A percentile compares a stretch with the other conserved stretches of the same genome.
These are phyloP conservation scores for Bipolaris zeicola DNA, from an alignment of 2,329 filamentous ascomycete genomes.

Conservation along the genomic window DNA sequence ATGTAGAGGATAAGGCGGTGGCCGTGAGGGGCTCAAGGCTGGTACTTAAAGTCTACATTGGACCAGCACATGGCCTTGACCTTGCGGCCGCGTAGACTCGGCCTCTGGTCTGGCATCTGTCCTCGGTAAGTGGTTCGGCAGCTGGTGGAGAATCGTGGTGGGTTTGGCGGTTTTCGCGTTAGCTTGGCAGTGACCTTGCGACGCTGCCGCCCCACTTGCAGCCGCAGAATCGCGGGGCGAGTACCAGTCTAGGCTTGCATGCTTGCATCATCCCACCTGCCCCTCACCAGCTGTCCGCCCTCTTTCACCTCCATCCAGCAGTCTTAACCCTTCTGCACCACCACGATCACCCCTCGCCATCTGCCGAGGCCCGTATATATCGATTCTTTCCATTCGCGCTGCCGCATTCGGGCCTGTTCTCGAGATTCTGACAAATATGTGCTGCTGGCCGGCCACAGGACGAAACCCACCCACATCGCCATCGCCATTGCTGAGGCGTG, in stretches of 20 bases:
- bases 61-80: neutral
- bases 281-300: neutral
- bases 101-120: neutral
- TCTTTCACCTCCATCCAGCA: too few relatives aligned
- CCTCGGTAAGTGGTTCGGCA: neutral
- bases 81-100: neutral
- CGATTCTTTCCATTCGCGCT: too few relatives aligned
- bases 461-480: too few relatives aligned
- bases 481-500: neutral
- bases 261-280: neutral
- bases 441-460: too few relatives aligned
- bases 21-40: neutral
- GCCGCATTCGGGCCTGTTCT: too few relatives aligned
- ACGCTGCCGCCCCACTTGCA: slow-evolving; percentile 15
- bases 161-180: neutral
- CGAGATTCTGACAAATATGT: too few relatives aligned
- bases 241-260: neutral
- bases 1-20: neutral
- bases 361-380: too few relatives aligned
- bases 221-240: slow-evolving; percentile 22
- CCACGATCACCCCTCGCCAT: too few relatives aligned
- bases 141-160: neutral
- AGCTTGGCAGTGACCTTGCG: slow-evolving; percentile 18
- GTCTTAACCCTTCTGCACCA: too few relatives aligned
- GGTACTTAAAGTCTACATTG: slow-evolving; percentile 10